A percentile compares a stretch with the other conserved stretches of the same genome.
Conservation (phyloP, 106 monocot species). For the Allium cepa region DNA sequence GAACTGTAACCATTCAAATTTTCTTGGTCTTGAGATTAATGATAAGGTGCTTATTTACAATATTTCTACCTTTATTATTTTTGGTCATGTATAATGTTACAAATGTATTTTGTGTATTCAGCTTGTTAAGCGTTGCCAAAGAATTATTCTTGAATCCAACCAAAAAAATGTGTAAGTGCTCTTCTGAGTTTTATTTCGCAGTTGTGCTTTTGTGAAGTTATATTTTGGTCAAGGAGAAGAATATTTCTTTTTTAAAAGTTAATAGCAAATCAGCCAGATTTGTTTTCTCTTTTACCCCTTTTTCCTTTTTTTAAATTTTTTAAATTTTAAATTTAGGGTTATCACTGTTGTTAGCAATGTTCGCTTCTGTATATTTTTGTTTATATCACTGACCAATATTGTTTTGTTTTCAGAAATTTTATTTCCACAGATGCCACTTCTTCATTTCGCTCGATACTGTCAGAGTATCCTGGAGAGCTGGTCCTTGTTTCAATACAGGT, state of each 20-base stretch:
- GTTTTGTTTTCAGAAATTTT: conserved; percentile 42
- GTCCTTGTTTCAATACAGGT: conserved; percentile 89
- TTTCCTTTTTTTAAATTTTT: no score
- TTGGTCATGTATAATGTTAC: no score
- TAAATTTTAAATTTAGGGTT: no score
- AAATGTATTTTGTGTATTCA: conserved; percentile 6
- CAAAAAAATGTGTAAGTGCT: conserved; percentile 53
- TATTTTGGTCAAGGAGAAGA: no score
- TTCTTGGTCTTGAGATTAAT: conserved; percentile 91
- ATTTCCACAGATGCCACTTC: conserved; percentile 81
- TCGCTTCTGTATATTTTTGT: no score
- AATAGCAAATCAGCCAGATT: no score
- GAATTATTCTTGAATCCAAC: conserved; percentile 22
- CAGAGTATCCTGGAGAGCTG: conserved; percentile 81
- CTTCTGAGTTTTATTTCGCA: not conserved
- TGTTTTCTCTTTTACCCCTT: no score
- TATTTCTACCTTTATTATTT: not conserved
- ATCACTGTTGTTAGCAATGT: no score
- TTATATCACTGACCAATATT: no score
- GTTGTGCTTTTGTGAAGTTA: no score
- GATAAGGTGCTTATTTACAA: conserved; percentile 41
- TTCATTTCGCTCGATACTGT: conserved; percentile 76
- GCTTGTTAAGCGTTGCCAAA: conserved; percentile 72
- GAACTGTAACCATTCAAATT: conserved; percentile 46
- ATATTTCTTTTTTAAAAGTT: no score